Evolutionary conservation across 768 basidiomycete species (phyloP), one percentile per base, ranked within the genome.

Genomic region (Rhodotorula paludigena): DNA sequence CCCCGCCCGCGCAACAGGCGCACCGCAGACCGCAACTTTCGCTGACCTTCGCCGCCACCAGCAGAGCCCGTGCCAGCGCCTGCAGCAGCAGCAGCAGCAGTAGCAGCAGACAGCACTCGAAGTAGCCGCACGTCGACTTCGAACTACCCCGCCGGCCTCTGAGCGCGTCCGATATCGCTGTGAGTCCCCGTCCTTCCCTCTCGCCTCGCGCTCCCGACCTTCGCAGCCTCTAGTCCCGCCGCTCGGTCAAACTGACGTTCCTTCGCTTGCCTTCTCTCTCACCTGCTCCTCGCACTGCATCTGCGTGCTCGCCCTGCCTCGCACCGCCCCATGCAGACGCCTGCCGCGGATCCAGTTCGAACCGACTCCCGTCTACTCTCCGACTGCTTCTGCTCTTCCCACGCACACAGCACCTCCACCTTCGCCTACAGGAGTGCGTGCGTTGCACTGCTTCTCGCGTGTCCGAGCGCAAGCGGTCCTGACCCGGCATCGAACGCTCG

Each of bases 161-260:
- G 55, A 58, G 57, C 35, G 64, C 64, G 64, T 65, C 64, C 64
- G 64, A 65, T 53, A 65, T 65, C 64, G 64, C 64, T 65, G 64
- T 65, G 16, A 41, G 64, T 64, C 35, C 38, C n/a, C n/a, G n/a
- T n/a, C n/a, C n/a, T n/a, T 20, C 33, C 33, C 30, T 9, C 36
- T 33, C 20, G 9, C 20, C 36, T 6, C 38, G 36, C 36, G 8
- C 32, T 16, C 38, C 35, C 30, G 49, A 2, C 21, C 45, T 47
- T 21, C 35, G 10, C 23, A 35, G 23, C n/a, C 47, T 14, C 47
- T 23, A 4, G 25, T 14, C 12, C 47, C 2, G 23, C 12, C 44
- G 18, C 44, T 45, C 20, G 23, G 44, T n/a, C 44, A 12, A 12
- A n/a, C n/a, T n/a, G n/a, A n/a, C n/a, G n/a, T n/a, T n/a, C 44